Evolutionary conservation across 176 grass and related monocot species (phyloP).

Genomic region (Microstegium vimineum): DNA sequence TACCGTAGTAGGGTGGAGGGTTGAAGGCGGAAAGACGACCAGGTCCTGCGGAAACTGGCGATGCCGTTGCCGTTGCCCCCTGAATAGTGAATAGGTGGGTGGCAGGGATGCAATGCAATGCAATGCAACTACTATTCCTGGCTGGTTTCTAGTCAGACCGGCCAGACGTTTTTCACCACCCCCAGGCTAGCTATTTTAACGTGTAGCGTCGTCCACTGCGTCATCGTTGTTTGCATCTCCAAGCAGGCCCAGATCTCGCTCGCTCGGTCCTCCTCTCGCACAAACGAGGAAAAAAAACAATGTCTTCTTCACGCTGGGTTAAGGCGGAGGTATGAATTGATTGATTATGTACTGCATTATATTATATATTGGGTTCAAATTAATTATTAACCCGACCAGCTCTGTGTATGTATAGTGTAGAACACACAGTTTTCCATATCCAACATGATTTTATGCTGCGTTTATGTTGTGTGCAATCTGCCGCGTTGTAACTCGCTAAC

Average conservation of each 20-base stretch:
- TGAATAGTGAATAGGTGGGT: background rate
- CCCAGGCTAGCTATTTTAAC: background rate
- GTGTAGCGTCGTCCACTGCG: background rate
- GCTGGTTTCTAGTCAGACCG: constrained; percentile 21
- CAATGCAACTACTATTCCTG: background rate
- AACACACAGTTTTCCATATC: background rate
- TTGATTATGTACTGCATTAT: background rate
- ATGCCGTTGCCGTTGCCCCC: background rate
- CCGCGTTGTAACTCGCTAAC: no score
- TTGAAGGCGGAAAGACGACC: background rate
- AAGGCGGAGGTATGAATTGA: constrained; percentile 2
- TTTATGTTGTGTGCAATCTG: background rate
- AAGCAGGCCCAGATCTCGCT: background rate
- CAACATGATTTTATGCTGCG: background rate
- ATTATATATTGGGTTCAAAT: no score
- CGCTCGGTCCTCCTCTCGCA: background rate
- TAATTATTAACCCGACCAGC: background rate
- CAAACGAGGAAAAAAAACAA: background rate
- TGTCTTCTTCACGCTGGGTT: constrained; percentile 26
- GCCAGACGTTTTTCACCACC: background rate
- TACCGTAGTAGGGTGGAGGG: background rate
- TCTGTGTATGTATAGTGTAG: background rate
- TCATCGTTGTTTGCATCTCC: background rate
- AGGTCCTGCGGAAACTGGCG: background rate
- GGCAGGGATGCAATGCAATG: background rate